Evolutionary conservation across 352 stramenopile genomes (phyloP).

Genomic region (Pythium graminicola): DNA sequence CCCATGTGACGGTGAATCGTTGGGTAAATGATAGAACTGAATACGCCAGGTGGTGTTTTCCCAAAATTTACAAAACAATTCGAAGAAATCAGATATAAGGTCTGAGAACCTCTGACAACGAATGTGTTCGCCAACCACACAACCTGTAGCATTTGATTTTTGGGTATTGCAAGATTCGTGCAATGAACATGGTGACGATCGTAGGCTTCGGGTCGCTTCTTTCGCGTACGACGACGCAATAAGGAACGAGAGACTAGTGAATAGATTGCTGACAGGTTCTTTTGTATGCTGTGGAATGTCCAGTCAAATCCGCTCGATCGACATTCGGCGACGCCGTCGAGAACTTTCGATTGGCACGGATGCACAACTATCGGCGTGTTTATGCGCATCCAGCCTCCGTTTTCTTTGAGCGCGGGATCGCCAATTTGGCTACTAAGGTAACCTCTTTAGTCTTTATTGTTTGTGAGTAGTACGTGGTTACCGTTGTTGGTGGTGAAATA

Average conservation of each 20-base stretch:
- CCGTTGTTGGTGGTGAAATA: constrained; percentile 13
- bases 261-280: neutral
- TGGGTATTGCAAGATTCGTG: neutral
- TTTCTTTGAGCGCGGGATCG: constrained; percentile 90
- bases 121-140: neutral
- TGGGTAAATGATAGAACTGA: constrained; percentile 2
- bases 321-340: constrained; percentile 83
- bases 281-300: neutral
- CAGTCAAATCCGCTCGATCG: constrained; percentile 69
- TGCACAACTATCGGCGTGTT: constrained; percentile 83
- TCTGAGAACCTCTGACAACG: neutral
- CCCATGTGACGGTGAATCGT: neutral
- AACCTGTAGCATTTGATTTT: constrained; percentile 12
- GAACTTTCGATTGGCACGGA: constrained; percentile 84
- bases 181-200: constrained; percentile 56
- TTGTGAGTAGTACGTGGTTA: neutral
- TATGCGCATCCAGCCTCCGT: constrained; percentile 90
- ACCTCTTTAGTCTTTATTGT: neutral
- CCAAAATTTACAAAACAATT: neutral
- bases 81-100: neutral
- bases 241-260: no score
- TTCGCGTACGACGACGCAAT: constrained; percentile 42
- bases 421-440: constrained; percentile 76
- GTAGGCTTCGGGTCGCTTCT: constrained; percentile 90
- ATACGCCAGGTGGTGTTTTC: neutral